Evolutionary conservation across 2,329 filamentous ascomycete species (phyloP).

Genomic region (Colletotrichum filicis): DNA sequence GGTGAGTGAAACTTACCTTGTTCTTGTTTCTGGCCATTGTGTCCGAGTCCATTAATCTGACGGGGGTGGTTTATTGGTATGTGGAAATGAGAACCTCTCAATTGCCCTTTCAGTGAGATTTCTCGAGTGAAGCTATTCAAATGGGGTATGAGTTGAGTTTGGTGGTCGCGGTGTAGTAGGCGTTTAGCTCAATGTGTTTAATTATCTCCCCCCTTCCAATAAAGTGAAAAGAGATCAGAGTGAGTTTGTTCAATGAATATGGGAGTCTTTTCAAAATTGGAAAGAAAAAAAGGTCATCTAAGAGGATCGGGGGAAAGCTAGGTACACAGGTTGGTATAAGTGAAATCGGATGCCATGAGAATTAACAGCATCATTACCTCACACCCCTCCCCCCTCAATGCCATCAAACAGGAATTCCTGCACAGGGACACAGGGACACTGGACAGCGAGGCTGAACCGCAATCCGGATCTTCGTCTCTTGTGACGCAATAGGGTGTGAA

Average conservation of each 20-base stretch:
- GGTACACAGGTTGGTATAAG: not conserved
- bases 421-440: not conserved
- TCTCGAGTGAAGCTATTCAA: not conserved
- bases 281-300: not conserved
- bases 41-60: conserved; percentile 20
- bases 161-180: not conserved
- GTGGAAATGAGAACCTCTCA: not conserved
- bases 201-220: not conserved
- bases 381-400: conserved; percentile 1
- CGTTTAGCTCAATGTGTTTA: not conserved
- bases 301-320: not conserved
- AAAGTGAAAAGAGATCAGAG: not conserved
- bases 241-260: not conserved
- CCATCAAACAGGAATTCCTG: not conserved
- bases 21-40: conserved; percentile 35
- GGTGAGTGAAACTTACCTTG: conserved; percentile 21
- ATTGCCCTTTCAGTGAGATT: not conserved
- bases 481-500: conserved; percentile 32
- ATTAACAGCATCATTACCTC: conserved; percentile 20
- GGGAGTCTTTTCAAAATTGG: not conserved
- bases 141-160: not conserved
- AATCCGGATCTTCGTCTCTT: not conserved
- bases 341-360: not conserved
- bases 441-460: conserved; percentile 11
- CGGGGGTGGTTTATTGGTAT: not conserved